Base-by-base conservation (phyloP, 2,329 filamentous ascomycete genomes). In the Penicillium vulpinum region DNA sequence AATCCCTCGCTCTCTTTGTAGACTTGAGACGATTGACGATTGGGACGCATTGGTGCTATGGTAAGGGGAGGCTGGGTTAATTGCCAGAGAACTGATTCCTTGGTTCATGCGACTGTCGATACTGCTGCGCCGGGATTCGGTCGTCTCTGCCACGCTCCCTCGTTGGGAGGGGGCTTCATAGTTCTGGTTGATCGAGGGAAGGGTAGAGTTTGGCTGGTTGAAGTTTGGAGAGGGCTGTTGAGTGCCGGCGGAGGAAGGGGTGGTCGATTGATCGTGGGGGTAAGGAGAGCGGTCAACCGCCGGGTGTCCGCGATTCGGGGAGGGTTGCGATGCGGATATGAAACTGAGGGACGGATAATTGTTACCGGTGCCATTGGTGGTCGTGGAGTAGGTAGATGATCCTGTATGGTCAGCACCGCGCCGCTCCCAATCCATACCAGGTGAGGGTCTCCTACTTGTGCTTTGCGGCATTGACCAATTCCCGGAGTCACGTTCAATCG, bases 111-210 rank as follows among this genome's bases (percentile, higher is more conserved):
- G 72, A 60, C 78, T 81, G 55, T 80, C 78, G 21, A 81, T 69
- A 52, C 78, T 81, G 64, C 78, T 80, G 39, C 79, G 77, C 44
- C 79, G 75, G 11, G 78, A 80, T 55, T 80, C 78, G 18, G 75
- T 60, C 16, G 72, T 71, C n/a, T 80, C 77, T 15, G 63, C 67
- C 36, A 70, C 71, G 64, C 73, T 79, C 24, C 68, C 69, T 31
- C 75, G 72, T 22, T 82, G 77, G 1, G 78, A 75, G 31, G 75
- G 70, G 6, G 78, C 77, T 47, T 86, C 83, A 44, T 81, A 78
- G 59, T 83, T 83, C 63, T 85, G 83, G 51, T 85, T 85, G 60
- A 86, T 80, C 0, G 83, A 83, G 2, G 85, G 84, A 10, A 86
- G 72, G 39, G 77, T 73, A 62, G 75, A 75, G 60, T 66, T 76